Evolutionary conservation across 108 stramenopile species (phyloP), one percentile per base, ranked within the genome.

Genomic region (Cyclotella choctawhatcheeana): DNA sequence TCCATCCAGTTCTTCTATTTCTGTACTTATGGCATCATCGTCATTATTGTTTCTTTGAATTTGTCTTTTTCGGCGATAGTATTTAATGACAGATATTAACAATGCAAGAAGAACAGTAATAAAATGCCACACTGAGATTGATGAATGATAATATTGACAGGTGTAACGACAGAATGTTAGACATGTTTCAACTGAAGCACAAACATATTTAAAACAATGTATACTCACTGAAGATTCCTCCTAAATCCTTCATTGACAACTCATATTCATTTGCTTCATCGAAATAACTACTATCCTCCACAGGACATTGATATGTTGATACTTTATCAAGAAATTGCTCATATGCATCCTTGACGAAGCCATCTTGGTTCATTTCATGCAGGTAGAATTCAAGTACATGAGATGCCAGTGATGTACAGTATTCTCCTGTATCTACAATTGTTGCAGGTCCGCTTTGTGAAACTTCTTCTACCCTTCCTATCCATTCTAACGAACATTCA

Each of bases 281-380:
- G 7, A 26, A 25, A 30, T 21, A 16, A 22, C 61, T 58, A 22
- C 34, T 31, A n/a, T 32, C 18, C 17, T 61, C 25, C 16, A 50
- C 20, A 5, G 13, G 29, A 48, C 61, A 52, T 48, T 43, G 50
- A 8, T 40, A 34, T 18, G 18, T 37, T 34, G 61, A 31, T 62
- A 32, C 14, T 20, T 24, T 21, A 30, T 63, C 26, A 43, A 30
- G 21, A 53, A 61, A 55, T 8, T 64, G 13, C 14, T 69, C 34
- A 62, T 29, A 56, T 31, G 76, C 71, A 51, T 33, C 37, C 10
- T 81, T 71, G 12, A 85, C 31, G 32, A 63, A 75, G 7, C 80
- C 84, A 44, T 85, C 84, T 10, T 67, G 53, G 0, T 65, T 44
- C 84, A 85, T 81, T 56, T 77, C 67, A 50, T 58, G 26, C 59